Percentiles rank a stretch among this genome's conserved stretches.
Evolutionary conservation across 768 basidiomycete genomes (phyloP).

Genomic region (Leccinum subgranulosum): DNA sequence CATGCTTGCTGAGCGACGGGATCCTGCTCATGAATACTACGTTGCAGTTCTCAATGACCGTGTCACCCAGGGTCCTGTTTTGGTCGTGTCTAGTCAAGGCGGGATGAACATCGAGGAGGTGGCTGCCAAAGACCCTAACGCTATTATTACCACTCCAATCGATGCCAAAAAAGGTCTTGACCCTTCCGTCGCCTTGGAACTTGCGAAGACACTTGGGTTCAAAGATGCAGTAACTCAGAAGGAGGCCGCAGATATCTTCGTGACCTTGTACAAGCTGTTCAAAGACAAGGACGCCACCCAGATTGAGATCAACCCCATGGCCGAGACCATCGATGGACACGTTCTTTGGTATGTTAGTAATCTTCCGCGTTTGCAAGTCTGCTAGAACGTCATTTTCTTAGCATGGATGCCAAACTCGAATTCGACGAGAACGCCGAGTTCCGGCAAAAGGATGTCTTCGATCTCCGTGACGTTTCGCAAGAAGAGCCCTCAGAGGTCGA

Average conservation of each 20-base stretch:
- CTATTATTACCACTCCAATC: conserved; percentile 95
- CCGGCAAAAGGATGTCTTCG: conserved; percentile 89
- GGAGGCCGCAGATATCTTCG: conserved; percentile 91
- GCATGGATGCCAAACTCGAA: conserved; percentile 99
- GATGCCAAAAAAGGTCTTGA: conserved; percentile 79
- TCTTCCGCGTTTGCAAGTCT: not conserved
- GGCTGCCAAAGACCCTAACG: conserved; percentile 88
- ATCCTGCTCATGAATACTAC: conserved; percentile 96
- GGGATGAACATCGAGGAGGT: conserved; percentile 99
- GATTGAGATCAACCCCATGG: conserved; percentile 99
- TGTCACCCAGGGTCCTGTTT: conserved; percentile 79
- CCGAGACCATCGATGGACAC: conserved; percentile 84
- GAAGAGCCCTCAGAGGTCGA: conserved; percentile 98
- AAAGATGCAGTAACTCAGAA: conserved; percentile 63
- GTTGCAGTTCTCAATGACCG: conserved; percentile 97
- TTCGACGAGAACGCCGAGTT: conserved; percentile 99
- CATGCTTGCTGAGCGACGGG: conserved; percentile 95
- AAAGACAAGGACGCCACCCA: conserved; percentile 99
- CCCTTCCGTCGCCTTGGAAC: conserved; percentile 61
- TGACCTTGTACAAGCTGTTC: conserved; percentile 93
- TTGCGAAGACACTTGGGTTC: conserved; percentile 93
- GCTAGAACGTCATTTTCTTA: conserved; percentile 28
- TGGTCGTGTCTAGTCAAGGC: conserved; percentile 91
- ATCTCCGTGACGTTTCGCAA: conserved; percentile 86
- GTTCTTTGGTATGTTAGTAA: conserved; percentile 83